Evolutionary conservation across 2,329 filamentous ascomycete genomes (phyloP).

Genomic region (Aspergillus fischeri): DNA sequence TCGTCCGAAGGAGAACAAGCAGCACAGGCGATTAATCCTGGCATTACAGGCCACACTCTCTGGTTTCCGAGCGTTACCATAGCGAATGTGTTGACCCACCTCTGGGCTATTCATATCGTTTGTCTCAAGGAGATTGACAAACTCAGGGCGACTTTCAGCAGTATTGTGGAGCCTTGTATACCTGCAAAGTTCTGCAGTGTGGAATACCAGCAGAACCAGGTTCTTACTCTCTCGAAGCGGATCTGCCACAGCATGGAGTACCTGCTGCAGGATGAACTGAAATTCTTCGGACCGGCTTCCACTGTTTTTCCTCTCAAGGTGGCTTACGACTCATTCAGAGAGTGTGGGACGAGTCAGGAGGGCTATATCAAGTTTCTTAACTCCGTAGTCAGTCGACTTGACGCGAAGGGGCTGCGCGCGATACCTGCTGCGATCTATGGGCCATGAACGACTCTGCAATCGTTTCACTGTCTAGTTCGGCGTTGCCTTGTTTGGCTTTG

Average conservation of each 20-base stretch:
- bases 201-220: neutral
- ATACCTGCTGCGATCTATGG: neutral
- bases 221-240: slow-evolving; percentile 17
- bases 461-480: neutral
- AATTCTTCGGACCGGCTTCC: slow-evolving; percentile 38
- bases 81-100: slow-evolving; percentile 37
- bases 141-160: slow-evolving; percentile 4
- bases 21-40: neutral
- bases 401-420: neutral
- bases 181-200: neutral
- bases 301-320: slow-evolving; percentile 27
- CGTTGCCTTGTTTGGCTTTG: neutral
- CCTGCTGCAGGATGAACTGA: slow-evolving; percentile 38
- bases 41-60: slow-evolving; percentile 6
- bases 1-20: neutral
- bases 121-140: slow-evolving; percentile 29
- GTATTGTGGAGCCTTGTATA: neutral
- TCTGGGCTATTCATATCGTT: slow-evolving; percentile 38
- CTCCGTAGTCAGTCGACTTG: neutral
- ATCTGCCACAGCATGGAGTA: slow-evolving; percentile 37
- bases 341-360: neutral
- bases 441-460: neutral
- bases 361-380: neutral
- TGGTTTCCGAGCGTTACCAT: slow-evolving; percentile 35
- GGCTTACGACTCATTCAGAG: slow-evolving; percentile 10